Conservation (phyloP, 2,329 filamentous ascomycete species). For the Xylariaceae sp. region DNA sequence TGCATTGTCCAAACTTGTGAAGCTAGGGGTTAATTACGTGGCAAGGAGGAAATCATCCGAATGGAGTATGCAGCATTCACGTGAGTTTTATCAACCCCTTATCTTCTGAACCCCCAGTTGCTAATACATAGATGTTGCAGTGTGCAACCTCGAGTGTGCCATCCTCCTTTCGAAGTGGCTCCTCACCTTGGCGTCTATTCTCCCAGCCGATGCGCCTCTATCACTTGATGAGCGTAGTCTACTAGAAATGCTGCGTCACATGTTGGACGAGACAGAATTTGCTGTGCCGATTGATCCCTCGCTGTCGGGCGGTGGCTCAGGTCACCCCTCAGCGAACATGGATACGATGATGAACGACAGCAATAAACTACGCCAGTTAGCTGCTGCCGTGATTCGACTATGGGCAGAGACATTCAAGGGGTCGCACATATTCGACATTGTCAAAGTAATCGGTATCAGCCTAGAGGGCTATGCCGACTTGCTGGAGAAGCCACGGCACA, state of each 20-base stretch:
- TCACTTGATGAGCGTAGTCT: slow-evolving; percentile 50
- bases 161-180: slow-evolving; percentile 58
- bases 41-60: slow-evolving; percentile 56
- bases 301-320: slow-evolving; percentile 38
- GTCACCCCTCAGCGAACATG: slow-evolving; percentile 34
- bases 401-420: slow-evolving; percentile 61
- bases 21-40: slow-evolving; percentile 57
- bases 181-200: slow-evolving; percentile 49
- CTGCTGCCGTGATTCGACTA: slow-evolving; percentile 52
- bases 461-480: slow-evolving; percentile 54
- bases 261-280: slow-evolving; percentile 59
- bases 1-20: slow-evolving; percentile 61
- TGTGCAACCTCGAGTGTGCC: slow-evolving; percentile 59
- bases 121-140: slow-evolving; percentile 30
- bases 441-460: slow-evolving; percentile 53
- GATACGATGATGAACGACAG: slow-evolving; percentile 45
- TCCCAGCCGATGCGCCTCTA: slow-evolving; percentile 44
- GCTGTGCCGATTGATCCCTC: slow-evolving; percentile 56
- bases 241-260: slow-evolving; percentile 51
- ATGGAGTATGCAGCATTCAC: slow-evolving; percentile 59
- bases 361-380: slow-evolving; percentile 50
- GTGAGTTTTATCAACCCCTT: slow-evolving; percentile 37
- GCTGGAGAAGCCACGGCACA: slow-evolving; percentile 49
- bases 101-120: neutral
- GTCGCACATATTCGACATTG: slow-evolving; percentile 55